Conservation (phyloP, 1,139 yeast genomes). For the Blastobotrys aristatus region DNA sequence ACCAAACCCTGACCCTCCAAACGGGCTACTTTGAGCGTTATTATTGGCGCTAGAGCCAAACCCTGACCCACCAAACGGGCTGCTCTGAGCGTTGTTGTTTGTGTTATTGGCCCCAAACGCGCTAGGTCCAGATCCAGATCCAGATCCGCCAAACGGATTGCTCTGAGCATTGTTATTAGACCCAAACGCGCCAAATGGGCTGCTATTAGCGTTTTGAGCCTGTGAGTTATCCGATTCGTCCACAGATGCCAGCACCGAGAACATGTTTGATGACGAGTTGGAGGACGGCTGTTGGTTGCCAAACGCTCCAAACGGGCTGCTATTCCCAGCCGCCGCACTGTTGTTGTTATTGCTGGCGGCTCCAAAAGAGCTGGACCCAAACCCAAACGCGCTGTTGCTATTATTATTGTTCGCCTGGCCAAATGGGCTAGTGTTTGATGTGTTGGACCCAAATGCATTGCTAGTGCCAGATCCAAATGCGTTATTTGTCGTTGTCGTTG, state of each 20-base stretch:
- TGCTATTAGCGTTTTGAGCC: neutral
- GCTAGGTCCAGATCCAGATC: constrained; percentile 14
- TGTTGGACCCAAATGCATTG: constrained; percentile 11
- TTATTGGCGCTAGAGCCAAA: constrained; percentile 13
- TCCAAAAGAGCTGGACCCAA: constrained; percentile 8
- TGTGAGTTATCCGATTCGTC: neutral
- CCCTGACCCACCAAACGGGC: constrained; percentile 21
- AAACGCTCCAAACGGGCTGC: constrained; percentile 12
- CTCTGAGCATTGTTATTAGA: neutral
- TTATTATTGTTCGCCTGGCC: neutral
- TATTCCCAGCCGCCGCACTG: constrained; percentile 1
- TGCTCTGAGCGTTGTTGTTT: constrained; percentile 15
- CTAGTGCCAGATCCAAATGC: constrained; percentile 10
- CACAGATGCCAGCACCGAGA: constrained; percentile 1
- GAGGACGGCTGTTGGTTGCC: constrained; percentile 3
- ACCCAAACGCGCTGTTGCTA: constrained; percentile 1
- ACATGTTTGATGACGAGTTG: neutral
- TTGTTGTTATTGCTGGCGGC: constrained; percentile 1
- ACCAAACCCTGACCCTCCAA: constrained; percentile 9
- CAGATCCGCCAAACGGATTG: constrained; percentile 1
- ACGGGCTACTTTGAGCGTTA: constrained; percentile 2
- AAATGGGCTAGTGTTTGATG: constrained; percentile 2
- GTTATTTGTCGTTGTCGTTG: constrained; percentile 5
- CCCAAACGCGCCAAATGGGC: neutral
- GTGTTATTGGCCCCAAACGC: constrained; percentile 17